Conservation (phyloP, 2,329 filamentous ascomycete species). For the Ophiostoma fasciatum region DNA sequence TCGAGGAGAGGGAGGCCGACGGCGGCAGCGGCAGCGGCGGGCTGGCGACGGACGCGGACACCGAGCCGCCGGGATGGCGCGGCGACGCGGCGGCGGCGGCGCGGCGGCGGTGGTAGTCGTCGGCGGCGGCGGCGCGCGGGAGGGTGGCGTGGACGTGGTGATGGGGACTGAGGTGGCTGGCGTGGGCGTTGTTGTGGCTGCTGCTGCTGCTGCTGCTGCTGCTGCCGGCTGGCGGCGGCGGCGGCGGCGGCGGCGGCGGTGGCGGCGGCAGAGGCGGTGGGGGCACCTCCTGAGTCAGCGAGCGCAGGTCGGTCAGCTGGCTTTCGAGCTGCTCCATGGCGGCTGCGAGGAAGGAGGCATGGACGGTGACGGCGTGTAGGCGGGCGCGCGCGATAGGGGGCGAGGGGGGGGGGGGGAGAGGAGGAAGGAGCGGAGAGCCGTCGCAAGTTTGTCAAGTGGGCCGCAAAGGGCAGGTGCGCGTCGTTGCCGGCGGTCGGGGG, state of each 20-base stretch:
- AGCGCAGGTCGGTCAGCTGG: constrained; percentile 39
- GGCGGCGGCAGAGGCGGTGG: constrained; percentile 6
- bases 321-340: constrained; percentile 39
- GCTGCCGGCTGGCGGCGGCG: constrained; percentile 3
- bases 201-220: constrained; percentile 9
- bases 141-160: constrained; percentile 1
- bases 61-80: constrained; percentile 13
- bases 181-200: constrained; percentile 4
- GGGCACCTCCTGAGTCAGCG: constrained; percentile 26
- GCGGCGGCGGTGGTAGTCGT: constrained; percentile 2
- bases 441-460: too few relatives aligned
- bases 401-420: background rate
- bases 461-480: too few relatives aligned
- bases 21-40: constrained; percentile 5
- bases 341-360: constrained; percentile 19
- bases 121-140: too few relatives aligned
- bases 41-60: too few relatives aligned
- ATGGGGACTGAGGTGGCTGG: too few relatives aligned
- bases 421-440: background rate
- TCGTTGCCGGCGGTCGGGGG: too few relatives aligned
- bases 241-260: constrained; percentile 9
- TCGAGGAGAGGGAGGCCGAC: too few relatives aligned
- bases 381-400: too few relatives aligned
- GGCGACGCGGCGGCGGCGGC: constrained; percentile 13
- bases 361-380: too few relatives aligned